Conservation (phyloP, 306 rosid genomes). For the Sphenostylis stenocarpa region DNA sequence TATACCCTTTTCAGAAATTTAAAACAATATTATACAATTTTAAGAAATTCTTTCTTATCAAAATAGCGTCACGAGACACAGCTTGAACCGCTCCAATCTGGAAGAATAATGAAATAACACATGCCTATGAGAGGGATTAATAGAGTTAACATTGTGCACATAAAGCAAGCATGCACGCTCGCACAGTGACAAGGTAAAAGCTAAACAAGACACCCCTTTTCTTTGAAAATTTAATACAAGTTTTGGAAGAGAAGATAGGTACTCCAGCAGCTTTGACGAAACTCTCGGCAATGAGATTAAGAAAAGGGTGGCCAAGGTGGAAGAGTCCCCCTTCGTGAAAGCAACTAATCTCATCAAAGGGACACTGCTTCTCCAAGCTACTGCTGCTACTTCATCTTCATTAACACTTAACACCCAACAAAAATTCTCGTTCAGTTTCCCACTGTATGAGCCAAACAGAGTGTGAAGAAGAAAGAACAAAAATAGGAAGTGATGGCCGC, state of each 20-base stretch:
- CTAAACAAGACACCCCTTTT: no score
- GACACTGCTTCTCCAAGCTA: constrained; percentile 43
- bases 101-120: neutral
- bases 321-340: constrained; percentile 45
- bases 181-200: no score
- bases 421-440: neutral
- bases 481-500: no score
- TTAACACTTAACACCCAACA: neutral
- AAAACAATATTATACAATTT: no score
- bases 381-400: constrained; percentile 39
- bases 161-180: neutral
- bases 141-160: neutral
- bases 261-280: constrained; percentile 91
- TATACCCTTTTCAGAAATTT: no score
- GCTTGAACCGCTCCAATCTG: constrained; percentile 93
- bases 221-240: no score
- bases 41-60: no score
- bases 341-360: constrained; percentile 57
- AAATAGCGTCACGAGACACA: constrained; percentile 80
- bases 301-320: constrained; percentile 90
- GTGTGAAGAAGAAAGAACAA: neutral
- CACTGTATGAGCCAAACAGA: neutral
- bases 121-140: neutral
- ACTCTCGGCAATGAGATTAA: constrained; percentile 77
- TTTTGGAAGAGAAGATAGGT: no score